Conservation (phyloP, 208 protist genomes). For the Acanthamoeba sp. region DNA sequence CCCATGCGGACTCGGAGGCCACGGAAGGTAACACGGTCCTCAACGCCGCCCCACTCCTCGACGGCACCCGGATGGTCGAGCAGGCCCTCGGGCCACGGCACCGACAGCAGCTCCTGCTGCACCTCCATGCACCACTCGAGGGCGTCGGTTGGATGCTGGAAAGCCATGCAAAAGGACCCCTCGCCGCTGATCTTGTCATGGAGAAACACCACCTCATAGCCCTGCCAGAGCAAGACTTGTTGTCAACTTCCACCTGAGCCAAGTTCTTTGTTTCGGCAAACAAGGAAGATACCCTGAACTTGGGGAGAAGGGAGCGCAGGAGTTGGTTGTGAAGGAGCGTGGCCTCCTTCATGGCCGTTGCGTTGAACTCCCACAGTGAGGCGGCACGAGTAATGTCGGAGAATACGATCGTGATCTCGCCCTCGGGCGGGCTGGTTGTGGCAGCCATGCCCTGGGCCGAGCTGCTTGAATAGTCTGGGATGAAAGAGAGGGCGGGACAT, state of each 20-base stretch:
- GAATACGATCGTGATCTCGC: background rate
- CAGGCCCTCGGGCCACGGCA: slow-evolving; percentile 76
- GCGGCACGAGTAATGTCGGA: background rate
- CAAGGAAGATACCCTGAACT: background rate
- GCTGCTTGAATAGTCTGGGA: too few relatives aligned
- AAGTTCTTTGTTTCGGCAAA: background rate
- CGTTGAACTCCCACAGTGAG: slow-evolving; percentile 45
- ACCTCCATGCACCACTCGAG: slow-evolving; percentile 67
- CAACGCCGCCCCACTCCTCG: slow-evolving; percentile 41
- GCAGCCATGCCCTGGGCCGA: background rate
- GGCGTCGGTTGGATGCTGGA: slow-evolving; percentile 51
- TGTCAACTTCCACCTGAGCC: background rate
- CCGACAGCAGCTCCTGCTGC: slow-evolving; percentile 75
- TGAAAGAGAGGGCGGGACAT: too few relatives aligned
- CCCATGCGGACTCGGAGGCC: slow-evolving; percentile 82
- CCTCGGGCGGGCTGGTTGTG: background rate
- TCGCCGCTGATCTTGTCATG: background rate
- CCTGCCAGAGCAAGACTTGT: background rate
- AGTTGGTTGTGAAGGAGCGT: slow-evolving; percentile 48
- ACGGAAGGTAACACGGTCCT: slow-evolving; percentile 45
- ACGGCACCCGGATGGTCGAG: slow-evolving; percentile 28
- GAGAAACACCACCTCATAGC: slow-evolving; percentile 62
- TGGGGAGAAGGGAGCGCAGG: background rate
- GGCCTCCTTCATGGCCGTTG: slow-evolving; percentile 45
- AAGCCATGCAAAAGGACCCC: slow-evolving; percentile 75